A percentile compares a stretch with the other conserved stretches of the same genome.
These are phyloP conservation scores for Calonectria pteridis DNA, from an alignment of 2,329 filamentous ascomycete species.

Conservation along the genomic window DNA sequence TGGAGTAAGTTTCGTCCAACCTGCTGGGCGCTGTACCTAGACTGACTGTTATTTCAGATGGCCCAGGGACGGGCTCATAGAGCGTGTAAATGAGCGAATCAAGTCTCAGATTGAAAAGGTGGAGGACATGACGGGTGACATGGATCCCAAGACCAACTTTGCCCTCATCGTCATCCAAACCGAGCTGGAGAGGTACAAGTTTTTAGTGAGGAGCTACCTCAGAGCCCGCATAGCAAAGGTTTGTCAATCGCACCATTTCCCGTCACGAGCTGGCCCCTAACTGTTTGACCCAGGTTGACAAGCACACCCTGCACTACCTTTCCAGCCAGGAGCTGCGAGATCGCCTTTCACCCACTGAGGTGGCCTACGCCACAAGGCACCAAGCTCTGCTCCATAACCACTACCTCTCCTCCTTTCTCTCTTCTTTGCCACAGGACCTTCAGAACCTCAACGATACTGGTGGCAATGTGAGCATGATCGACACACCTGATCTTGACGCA, in stretches of 20 bases:
- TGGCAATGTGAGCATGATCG: constrained; percentile 93
- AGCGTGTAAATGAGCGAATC: constrained; percentile 81
- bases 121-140: constrained; percentile 83
- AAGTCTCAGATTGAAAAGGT: constrained; percentile 78
- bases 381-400: constrained; percentile 87
- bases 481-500: constrained; percentile 83
- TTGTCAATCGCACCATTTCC: constrained; percentile 29
- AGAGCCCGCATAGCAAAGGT: constrained; percentile 91
- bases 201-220: constrained; percentile 85
- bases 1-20: constrained; percentile 69
- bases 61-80: constrained; percentile 80
- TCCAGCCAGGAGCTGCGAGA: constrained; percentile 65
- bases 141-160: constrained; percentile 94
- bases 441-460: constrained; percentile 91
- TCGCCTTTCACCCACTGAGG: constrained; percentile 82
- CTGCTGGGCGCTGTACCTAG: background rate
- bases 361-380: constrained; percentile 86
- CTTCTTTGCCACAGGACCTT: constrained; percentile 81
- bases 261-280: background rate
- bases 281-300: constrained; percentile 73
- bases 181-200: constrained; percentile 94
- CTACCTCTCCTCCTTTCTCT: constrained; percentile 87
- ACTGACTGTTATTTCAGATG: constrained; percentile 58
- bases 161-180: constrained; percentile 95
- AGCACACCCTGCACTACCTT: constrained; percentile 80